These are phyloP conservation scores for Colletotrichum limetticola DNA, from an alignment of 2,329 filamentous ascomycete species.

Conservation along the genomic window DNA sequence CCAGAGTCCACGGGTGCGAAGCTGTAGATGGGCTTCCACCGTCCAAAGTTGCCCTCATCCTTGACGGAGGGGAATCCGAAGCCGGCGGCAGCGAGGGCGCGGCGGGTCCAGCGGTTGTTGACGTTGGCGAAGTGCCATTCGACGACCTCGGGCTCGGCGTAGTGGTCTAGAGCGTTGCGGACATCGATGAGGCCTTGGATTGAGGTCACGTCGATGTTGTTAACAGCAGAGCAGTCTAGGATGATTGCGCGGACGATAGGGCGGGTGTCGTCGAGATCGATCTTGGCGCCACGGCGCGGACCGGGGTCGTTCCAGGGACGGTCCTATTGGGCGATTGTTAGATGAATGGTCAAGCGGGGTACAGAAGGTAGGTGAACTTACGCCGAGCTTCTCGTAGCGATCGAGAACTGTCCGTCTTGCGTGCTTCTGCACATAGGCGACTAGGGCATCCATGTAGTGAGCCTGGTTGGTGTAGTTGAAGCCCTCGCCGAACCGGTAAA, in stretches of 20 bases:
- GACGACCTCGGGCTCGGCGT: conserved; percentile 58
- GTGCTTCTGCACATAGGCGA: conserved; percentile 50
- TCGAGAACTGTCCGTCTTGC: conserved; percentile 53
- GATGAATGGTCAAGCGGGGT: background rate
- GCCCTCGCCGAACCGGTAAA: conserved; percentile 63
- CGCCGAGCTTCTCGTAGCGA: conserved; percentile 57
- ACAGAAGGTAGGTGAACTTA: conserved; percentile 41
- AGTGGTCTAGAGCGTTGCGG: conserved; percentile 63
- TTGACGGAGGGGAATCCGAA: conserved; percentile 59
- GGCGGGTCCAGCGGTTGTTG: conserved; percentile 66
- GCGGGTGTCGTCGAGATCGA: conserved; percentile 47
- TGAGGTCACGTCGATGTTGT: conserved; percentile 67
- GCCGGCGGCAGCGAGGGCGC: conserved; percentile 64
- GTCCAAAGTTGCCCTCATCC: conserved; percentile 40
- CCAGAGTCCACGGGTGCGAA: conserved; percentile 41
- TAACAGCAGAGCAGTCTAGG: conserved; percentile 67
- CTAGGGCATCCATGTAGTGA: conserved; percentile 56
- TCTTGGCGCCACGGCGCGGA: conserved; percentile 47
- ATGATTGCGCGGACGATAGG: conserved; percentile 65
- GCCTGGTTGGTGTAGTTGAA: conserved; percentile 65
- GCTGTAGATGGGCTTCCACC: conserved; percentile 48
- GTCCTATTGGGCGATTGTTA: conserved; percentile 42
- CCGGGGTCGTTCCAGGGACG: conserved; percentile 67
- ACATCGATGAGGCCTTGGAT: conserved; percentile 67
- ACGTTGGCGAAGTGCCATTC: conserved; percentile 67